Evolutionary conservation across 2,329 filamentous ascomycete genomes (phyloP), one percentile per base, ranked within the genome.

Genomic region (Hymenoscyphus occultus): DNA sequence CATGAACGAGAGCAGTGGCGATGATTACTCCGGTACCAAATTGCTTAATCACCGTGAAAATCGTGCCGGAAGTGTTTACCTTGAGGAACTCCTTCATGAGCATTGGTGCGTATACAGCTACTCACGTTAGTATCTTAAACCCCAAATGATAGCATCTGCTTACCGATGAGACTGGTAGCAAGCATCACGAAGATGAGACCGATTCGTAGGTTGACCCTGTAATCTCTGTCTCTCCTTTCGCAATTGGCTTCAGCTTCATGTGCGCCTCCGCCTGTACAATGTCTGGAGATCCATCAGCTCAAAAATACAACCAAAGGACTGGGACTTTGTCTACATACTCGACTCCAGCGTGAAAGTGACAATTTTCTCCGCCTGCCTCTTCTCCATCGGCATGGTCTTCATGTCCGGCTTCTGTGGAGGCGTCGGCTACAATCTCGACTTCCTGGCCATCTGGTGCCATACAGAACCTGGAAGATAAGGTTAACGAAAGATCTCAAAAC

Each of bases 11-110:
- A 0, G 88, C 89, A 0, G 89, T 91, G 0, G 89, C 85, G 51
- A 91, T 84, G 74, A 92, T 87, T 68, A 91, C 85, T 13, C 89
- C 89, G 0, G 89, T 91, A 2, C 89, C 89, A 69, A 91, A 91
- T 70, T 90, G 90, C 77, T 91, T 90, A 64, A 93, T 78, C 4
- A 89, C 74, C 3, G 35, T 40, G n/a, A 63, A 63, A 10, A 59
- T 10, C 13, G 31, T 32, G 19, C 48, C 59, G 10, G 59, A 61
- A 35, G 35, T 22, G 31, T 61, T 22, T 3, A 54, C 14, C 28
- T 61, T 61, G 7, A 61, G 59, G 12, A 61, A 28, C 7, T 35
- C 51, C 42, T 48, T 61, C 9, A 90, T 78, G 22, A 91, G 71
- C 56, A 93, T 87, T 0, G 90, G 90, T 0, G 80, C 78, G 72